Evolutionary conservation across 2,329 filamentous ascomycete species (phyloP), one percentile per base, ranked within the genome.

Genomic region (Parasarocladium wereldwijsianum): DNA sequence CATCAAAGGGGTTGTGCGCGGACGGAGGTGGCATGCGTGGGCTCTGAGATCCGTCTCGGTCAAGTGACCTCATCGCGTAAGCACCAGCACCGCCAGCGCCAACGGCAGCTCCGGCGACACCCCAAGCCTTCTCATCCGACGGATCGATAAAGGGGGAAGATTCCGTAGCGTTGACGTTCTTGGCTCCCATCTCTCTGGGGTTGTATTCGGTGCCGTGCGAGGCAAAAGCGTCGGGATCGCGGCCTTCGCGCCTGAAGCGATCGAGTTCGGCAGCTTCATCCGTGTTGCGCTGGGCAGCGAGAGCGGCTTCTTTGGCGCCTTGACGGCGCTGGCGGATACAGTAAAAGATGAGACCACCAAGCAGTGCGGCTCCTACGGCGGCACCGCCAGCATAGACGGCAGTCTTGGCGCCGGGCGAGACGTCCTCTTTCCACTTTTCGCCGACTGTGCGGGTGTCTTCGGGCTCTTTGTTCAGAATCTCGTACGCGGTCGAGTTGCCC

Each of bases 401-500:
- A 2, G 57, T 55, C 50, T 68, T 73, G 38, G 64, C 52, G 6
- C 47, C 49, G 2, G 52, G 36, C 3, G 69, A 55, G 7, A 76
- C 58, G 12, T 30, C 28, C 1, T 53, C 57, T 15, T 59, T 50
- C 57, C 64, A 76, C 40, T 70, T 73, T 15, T 75, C 54, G 5
- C 55, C 45, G 0, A 66, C 34, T 1, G 63, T 54, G 43, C 60
- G 55, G n/a, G n/a, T n/a, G n/a, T n/a, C n/a, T 10, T 58, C 42
- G 2, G 58, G 55, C 10, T 49, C 36, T 10, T 39, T 38, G 39
- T 49, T 38, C 39, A 75, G 51, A 6, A 47, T 53, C 8, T 66
- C 50, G 21, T 55, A 47, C 8, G 60, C 60, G 2, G 65, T 71
- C 2, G 70, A 76, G 48, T 75, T 72, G 32, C 67, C 68, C 19